Percentiles rank a stretch among this genome's conserved stretches.
phyloP scores from a whole-genome alignment of 352 stramenopile species.

The Elongisporangium anandrum region DNA sequence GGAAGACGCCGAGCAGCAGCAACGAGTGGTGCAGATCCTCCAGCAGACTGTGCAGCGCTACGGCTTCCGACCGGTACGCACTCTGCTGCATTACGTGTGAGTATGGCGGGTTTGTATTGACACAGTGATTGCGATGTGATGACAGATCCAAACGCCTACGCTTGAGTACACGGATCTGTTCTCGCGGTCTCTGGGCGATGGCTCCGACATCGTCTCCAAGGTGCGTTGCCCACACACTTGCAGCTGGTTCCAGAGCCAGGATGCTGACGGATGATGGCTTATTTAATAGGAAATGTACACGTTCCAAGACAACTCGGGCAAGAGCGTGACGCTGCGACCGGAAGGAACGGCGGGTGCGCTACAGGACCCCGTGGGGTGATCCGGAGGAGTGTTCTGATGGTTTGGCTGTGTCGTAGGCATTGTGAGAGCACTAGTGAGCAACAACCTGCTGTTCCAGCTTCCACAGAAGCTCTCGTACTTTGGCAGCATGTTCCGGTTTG shows the following conservation, averaged over 20 bases:
- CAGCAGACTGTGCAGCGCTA: conserved; percentile 60
- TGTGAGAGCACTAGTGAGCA: conserved; percentile 73
- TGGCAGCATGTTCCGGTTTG: conserved; percentile 80
- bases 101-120: background rate
- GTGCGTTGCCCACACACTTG: conserved; percentile 12
- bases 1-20: conserved; percentile 58
- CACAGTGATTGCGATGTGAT: background rate
- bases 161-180: conserved; percentile 88
- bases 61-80: conserved; percentile 64
- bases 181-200: conserved; percentile 70
- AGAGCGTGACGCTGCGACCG: conserved; percentile 80
- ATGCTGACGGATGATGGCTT: background rate
- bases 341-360: conserved; percentile 69
- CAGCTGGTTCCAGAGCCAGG: background rate
- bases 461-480: conserved; percentile 83
- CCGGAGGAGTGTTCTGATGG: background rate
- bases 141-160: conserved; percentile 75
- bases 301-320: conserved; percentile 84
- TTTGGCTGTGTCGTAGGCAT: conserved; percentile 29
- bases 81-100: background rate
- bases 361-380: background rate
- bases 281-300: conserved; percentile 84
- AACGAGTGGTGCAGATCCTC: conserved; percentile 51
- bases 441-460: conserved; percentile 64
- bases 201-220: conserved; percentile 88